Evolutionary conservation across 805 yeast genomes (phyloP).

Genomic region (Ogataea nonfermentans): DNA sequence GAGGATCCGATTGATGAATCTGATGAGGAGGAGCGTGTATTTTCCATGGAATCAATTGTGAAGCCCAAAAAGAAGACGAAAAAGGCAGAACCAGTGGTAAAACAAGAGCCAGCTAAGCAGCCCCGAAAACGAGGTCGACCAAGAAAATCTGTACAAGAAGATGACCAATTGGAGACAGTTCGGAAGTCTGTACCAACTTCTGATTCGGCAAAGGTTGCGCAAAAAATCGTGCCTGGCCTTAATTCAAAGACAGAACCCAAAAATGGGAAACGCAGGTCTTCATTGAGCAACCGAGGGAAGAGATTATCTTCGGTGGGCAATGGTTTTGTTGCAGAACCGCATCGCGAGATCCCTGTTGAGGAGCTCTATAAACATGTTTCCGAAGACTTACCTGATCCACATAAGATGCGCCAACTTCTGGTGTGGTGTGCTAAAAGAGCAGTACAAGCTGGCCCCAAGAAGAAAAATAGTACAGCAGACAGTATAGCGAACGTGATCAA

Average conservation of each 20-base stretch:
- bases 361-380: conserved; percentile 66
- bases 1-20: conserved; percentile 3
- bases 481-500: conserved; percentile 62
- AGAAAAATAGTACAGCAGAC: conserved; percentile 26
- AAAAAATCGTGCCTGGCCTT: conserved; percentile 1
- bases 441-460: conserved; percentile 27
- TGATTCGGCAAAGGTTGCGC: background rate
- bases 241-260: conserved; percentile 3
- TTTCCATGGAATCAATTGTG: conserved; percentile 10
- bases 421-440: conserved; percentile 65
- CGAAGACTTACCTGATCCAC: conserved; percentile 64
- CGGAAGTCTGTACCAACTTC: background rate
- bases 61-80: conserved; percentile 3
- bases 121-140: background rate
- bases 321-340: conserved; percentile 68
- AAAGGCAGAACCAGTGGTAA: background rate
- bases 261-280: conserved; percentile 40
- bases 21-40: conserved; percentile 10
- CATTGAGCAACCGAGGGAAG: conserved; percentile 62
- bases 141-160: conserved; percentile 1
- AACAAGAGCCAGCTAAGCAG: conserved; percentile 1
- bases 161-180: conserved; percentile 2
- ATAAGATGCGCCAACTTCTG: conserved; percentile 65
- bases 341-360: conserved; percentile 50
- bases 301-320: conserved; percentile 73